Base-by-base conservation (phyloP, 306 rosid species). In the Comarum palustre region DNA sequence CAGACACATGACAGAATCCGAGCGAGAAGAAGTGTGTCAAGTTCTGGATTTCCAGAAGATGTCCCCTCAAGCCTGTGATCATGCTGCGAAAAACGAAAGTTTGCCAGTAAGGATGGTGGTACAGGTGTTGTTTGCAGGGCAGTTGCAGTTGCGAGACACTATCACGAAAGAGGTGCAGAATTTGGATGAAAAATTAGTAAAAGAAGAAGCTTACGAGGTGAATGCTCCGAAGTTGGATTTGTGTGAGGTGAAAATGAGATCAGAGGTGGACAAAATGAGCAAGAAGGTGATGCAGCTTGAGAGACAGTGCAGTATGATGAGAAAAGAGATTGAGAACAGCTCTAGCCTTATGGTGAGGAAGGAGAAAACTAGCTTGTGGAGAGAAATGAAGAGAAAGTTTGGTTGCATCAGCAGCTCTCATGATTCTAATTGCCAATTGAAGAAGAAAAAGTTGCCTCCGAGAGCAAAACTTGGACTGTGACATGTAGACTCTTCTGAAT, bases 381-480 rank as follows among this genome's bases (percentile, higher is more conserved):
- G 39, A 51, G 82, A 78, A 60, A 80, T 86, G 92, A 86, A 86
- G 84, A 85, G 88, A 66, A 88, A 86, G 76, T 86, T 88, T 29
- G 90, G 90, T 4, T 88, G 92, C 77, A 65, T 78, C 48, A 77
- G 45, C 51, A 78, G 47, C 14, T 4, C 61, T 32, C 57, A 62
- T 19, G 66, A 83, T 41, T 78, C 69, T 70, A 80, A 73, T 27
- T 71, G 78, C 79, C 87, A 81, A 9, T 62, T 63, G 43, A 88
- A 80, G 47, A 85, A 77, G 72, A 85, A 73, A 41, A 81, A 69
- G 83, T 69, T 77, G 29, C 71, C 76, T 77, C 81, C 79, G 36
- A 60, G 76, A 61, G 47, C 81, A 48, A 60, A 76, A 67, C 54
- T 11, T 36, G 77, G 66, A 8, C 16, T 17, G 16, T 75, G 50